Evolutionary conservation across 768 basidiomycete genomes (phyloP), one percentile per base, ranked within the genome.

Genomic region (Crucibulum laeve): DNA sequence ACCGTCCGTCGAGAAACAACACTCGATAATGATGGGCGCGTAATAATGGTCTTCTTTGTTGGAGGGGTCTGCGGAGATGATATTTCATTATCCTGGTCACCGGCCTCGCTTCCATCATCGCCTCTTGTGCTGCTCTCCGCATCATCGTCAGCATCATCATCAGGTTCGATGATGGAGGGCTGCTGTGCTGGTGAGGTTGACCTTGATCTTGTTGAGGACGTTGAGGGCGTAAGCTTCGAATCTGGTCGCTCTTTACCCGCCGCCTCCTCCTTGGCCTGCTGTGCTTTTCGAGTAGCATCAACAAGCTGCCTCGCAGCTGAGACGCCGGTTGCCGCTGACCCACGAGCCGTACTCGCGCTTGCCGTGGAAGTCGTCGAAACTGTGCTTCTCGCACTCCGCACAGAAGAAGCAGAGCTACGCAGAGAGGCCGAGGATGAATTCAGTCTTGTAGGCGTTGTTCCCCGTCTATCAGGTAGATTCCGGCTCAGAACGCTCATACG

Each of bases 221-320:
- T 42, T 25, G 55, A 69, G 15, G 84, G 84, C 2, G 82, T 84
- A 6, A 87, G 68, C 54, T 88, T 87, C 4, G 84, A 87, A 50
- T 89, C 87, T 2, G 86, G 86, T 14, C 80, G 60, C 24, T 69
- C 65, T 46, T 69, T 68, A n/a, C 53, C 52, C 38, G 51, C 53
- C 14, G 44, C 53, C 25, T 18, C 40, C 25, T 47, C 53, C 36
- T 48, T 51, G 23, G 49, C 57, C 23, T 58, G 47, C 6, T 57
- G 54, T 32, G 60, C 54, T 5, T 60, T 43, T 43, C 15, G 52
- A 10, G 21, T 36, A 6, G 39, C 24, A 11, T 21, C 21, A 3
- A 33, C 57, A 21, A 64, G 49, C 48, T 44, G 52, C 49, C 53
- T 56, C 24, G 63, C 63, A 32, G 63, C 61, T 15, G 59, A 59